These are phyloP conservation scores for Cyclotella kingstonii DNA, from an alignment of 108 stramenopile genomes.

Conservation along the genomic window DNA sequence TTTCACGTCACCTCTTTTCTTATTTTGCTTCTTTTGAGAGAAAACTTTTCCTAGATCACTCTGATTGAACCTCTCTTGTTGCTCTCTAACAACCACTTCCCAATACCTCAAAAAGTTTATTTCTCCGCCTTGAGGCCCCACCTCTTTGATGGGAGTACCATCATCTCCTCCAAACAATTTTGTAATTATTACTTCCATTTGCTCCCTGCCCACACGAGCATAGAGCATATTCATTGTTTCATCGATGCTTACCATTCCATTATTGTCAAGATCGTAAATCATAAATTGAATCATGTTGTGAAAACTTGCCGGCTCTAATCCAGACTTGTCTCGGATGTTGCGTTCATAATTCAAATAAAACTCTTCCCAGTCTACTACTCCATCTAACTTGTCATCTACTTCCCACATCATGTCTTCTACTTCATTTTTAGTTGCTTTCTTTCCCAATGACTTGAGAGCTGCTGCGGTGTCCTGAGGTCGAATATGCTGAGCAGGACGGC, in stretches of 20 bases:
- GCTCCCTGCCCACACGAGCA: conserved; percentile 71
- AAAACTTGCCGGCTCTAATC: conserved; percentile 81
- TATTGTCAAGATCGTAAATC: conserved; percentile 78
- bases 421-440: conserved; percentile 59
- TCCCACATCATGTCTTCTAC: conserved; percentile 92
- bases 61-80: conserved; percentile 46
- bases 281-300: conserved; percentile 89
- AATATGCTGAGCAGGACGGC: conserved; percentile 45
- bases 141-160: conserved; percentile 64
- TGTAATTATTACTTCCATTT: conserved; percentile 60
- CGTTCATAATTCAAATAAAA: conserved; percentile 83
- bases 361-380: conserved; percentile 87
- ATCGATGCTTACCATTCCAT: conserved; percentile 76
- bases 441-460: conserved; percentile 64
- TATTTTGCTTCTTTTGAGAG: conserved; percentile 39
- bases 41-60: conserved; percentile 44
- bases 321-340: conserved; percentile 77
- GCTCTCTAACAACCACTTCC: conserved; percentile 65
- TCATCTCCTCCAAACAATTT: conserved; percentile 50
- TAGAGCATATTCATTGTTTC: conserved; percentile 93
- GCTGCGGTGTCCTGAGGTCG: conserved; percentile 61
- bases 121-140: conserved; percentile 75
- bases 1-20: conserved; percentile 12
- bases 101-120: conserved; percentile 65
- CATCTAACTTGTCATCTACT: conserved; percentile 89